phyloP scores from a whole-genome alignment of 768 basidiomycete species.

The Termitomyces sp. region DNA sequence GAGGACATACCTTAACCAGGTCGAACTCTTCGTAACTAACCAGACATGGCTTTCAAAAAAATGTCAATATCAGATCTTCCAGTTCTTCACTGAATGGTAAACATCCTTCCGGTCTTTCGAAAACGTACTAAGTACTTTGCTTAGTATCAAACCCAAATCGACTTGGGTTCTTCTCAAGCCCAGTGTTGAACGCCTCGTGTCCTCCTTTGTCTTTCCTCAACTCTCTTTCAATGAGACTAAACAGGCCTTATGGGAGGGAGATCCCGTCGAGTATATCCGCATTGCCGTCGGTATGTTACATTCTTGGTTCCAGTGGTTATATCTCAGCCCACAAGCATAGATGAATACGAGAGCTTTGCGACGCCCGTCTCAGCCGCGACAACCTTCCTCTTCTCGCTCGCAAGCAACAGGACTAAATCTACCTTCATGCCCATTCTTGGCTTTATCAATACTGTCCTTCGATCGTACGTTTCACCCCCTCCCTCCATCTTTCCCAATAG shows the following conservation, averaged over 20 bases:
- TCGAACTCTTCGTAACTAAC: slow-evolving; percentile 70
- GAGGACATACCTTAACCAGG: slow-evolving; percentile 69
- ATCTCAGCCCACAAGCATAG: slow-evolving; percentile 31
- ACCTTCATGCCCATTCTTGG: slow-evolving; percentile 78
- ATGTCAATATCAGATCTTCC: slow-evolving; percentile 79
- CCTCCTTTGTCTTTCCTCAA: slow-evolving; percentile 82
- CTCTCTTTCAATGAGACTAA: slow-evolving; percentile 72
- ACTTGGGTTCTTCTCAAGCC: slow-evolving; percentile 88
- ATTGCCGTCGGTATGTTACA: slow-evolving; percentile 58
- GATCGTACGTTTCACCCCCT: slow-evolving; percentile 43
- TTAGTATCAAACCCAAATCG: slow-evolving; percentile 88
- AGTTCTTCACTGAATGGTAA: slow-evolving; percentile 87
- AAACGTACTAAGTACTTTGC: not conserved
- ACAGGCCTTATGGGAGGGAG: slow-evolving; percentile 71
- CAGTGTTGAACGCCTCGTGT: slow-evolving; percentile 75
- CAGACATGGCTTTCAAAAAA: slow-evolving; percentile 81
- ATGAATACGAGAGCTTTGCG: slow-evolving; percentile 78
- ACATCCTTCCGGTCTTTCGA: slow-evolving; percentile 19
- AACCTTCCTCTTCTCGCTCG: slow-evolving; percentile 75
- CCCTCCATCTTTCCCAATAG: not conserved
- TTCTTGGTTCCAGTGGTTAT: not conserved
- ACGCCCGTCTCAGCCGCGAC: slow-evolving; percentile 79
- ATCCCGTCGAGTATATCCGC: slow-evolving; percentile 82
- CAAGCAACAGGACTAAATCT: slow-evolving; percentile 76
- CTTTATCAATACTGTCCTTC: slow-evolving; percentile 73